phyloP scores from a whole-genome alignment of 1,139 yeast species.

The Diutina pseudorugosa region DNA sequence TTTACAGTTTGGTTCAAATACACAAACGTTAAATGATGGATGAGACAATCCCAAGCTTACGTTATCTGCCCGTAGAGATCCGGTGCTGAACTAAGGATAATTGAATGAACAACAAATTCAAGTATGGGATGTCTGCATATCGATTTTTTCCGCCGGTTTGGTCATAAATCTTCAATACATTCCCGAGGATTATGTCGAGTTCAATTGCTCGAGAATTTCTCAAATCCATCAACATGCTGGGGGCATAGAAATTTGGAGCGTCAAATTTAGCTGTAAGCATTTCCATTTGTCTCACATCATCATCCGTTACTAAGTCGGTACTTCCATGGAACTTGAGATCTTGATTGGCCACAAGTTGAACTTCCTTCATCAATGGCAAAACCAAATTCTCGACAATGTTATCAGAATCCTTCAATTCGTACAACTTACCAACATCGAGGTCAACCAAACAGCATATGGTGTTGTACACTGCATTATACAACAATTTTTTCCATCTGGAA shows the following conservation, averaged over 20 bases:
- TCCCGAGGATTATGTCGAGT: slow-evolving; percentile 59
- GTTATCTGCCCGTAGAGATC: slow-evolving; percentile 6
- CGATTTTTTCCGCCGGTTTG: slow-evolving; percentile 43
- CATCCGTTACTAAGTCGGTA: background rate
- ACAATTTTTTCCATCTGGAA: slow-evolving; percentile 61
- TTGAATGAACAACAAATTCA: slow-evolving; percentile 25
- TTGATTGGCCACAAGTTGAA: slow-evolving; percentile 46
- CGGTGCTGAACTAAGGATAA: slow-evolving; percentile 40
- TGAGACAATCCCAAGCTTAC: too few species aligned
- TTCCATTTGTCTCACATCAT: slow-evolving; percentile 27
- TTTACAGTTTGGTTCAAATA: background rate
- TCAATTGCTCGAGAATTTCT: slow-evolving; percentile 63
- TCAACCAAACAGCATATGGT: slow-evolving; percentile 42
- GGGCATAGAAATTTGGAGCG: slow-evolving; percentile 52
- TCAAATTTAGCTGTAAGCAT: slow-evolving; percentile 34
- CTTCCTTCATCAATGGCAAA: slow-evolving; percentile 55
- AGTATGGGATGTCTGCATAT: slow-evolving; percentile 25
- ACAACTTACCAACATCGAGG: slow-evolving; percentile 30
- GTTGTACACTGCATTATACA: slow-evolving; percentile 59
- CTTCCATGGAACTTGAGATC: slow-evolving; percentile 15
- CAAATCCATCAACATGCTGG: slow-evolving; percentile 68
- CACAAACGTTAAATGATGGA: too few species aligned
- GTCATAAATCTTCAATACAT: slow-evolving; percentile 50
- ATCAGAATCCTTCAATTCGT: slow-evolving; percentile 19
- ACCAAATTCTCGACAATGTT: slow-evolving; percentile 22